Percentiles rank a stretch among this genome's conserved stretches.
Evolutionary conservation across 352 stramenopile genomes (phyloP).

Genomic region (Detonula confervacea): DNA sequence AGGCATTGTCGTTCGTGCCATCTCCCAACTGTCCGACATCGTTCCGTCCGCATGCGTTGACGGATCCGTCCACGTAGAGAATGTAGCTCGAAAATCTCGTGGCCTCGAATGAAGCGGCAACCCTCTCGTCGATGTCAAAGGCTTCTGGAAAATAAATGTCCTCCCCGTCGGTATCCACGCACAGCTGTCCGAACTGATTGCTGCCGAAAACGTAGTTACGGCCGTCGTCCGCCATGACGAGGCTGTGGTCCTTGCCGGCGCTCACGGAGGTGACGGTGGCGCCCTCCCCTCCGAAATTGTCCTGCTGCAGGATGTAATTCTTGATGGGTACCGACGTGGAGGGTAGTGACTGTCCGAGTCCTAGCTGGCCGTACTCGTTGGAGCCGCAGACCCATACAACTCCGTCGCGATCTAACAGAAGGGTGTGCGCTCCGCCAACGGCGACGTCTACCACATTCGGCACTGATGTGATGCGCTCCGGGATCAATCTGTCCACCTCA

Average conservation of each 20-base stretch:
- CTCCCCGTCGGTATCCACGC: conserved; percentile 45
- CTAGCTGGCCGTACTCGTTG: conserved; percentile 50
- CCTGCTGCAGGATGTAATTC: too few species aligned
- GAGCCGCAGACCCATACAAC: conserved; percentile 49
- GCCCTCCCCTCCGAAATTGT: too few species aligned
- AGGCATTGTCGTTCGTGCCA: conserved; percentile 36
- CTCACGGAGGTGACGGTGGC: too few species aligned
- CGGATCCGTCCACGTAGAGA: conserved; percentile 45
- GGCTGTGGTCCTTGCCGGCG: conserved; percentile 48
- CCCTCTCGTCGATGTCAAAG: conserved; percentile 20
- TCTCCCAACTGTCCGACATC: conserved; percentile 51
- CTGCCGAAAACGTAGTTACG: conserved; percentile 37
- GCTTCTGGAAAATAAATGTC: conserved; percentile 27
- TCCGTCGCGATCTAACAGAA: conserved; percentile 42
- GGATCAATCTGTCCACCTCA: conserved; percentile 45
- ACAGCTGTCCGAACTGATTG: conserved; percentile 54
- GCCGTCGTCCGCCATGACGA: conserved; percentile 41
- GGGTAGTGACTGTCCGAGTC: conserved; percentile 17
- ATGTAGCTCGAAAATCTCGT: conserved; percentile 39
- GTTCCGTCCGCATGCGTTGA: conserved; percentile 50
- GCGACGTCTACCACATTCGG: conserved; percentile 44
- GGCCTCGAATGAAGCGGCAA: conserved; percentile 36
- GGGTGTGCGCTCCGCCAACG: conserved; percentile 42
- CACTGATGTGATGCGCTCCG: conserved; percentile 25
- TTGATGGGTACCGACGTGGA: background rate